Evolutionary conservation across 2,329 filamentous ascomycete species (phyloP).

Genomic region (Sclerotinia sclerotiorum): DNA sequence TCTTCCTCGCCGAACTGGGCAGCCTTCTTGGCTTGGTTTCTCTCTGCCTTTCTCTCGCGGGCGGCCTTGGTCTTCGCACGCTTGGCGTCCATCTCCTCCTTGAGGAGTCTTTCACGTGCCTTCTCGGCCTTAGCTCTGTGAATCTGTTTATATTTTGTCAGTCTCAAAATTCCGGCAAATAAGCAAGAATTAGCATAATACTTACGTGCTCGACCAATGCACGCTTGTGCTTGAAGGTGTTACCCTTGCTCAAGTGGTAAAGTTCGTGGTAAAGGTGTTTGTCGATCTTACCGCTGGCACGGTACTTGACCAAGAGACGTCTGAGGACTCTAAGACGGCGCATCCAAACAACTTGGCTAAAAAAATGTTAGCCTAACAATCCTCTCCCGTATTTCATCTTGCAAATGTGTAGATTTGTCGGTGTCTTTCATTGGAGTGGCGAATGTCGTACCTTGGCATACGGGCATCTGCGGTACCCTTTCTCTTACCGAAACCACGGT

Average conservation of each 20-base stretch:
- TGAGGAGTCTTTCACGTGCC: conserved; percentile 88
- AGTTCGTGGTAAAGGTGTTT: conserved; percentile 99
- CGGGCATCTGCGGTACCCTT: conserved; percentile 99
- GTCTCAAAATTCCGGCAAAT: neutral
- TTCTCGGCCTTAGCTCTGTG: conserved; percentile 99
- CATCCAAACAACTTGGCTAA: conserved; percentile 98
- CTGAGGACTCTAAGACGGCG: conserved; percentile 98
- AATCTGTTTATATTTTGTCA: conserved; percentile 61
- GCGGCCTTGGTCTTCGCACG: conserved; percentile 99
- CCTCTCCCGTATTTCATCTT: conserved; percentile 30
- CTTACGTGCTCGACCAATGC: conserved; percentile 99
- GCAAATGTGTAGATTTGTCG: conserved; percentile 28
- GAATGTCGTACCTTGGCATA: conserved; percentile 82
- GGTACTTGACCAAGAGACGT: conserved; percentile 99
- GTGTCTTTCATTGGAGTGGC: conserved; percentile 3
- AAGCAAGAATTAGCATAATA: conserved; percentile 41
- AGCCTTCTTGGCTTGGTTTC: conserved; percentile 85
- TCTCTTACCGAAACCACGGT: conserved; percentile 99
- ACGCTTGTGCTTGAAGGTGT: conserved; percentile 99
- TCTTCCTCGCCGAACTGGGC: conserved; percentile 74
- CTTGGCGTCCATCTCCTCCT: conserved; percentile 99
- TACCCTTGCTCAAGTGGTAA: conserved; percentile 99
- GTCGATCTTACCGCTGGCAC: conserved; percentile 99
- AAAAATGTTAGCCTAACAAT: conserved; percentile 38
- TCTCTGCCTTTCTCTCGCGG: conserved; percentile 96